phyloP scores from a whole-genome alignment of 345 rosid genomes.

The Ricinus communis region DNA sequence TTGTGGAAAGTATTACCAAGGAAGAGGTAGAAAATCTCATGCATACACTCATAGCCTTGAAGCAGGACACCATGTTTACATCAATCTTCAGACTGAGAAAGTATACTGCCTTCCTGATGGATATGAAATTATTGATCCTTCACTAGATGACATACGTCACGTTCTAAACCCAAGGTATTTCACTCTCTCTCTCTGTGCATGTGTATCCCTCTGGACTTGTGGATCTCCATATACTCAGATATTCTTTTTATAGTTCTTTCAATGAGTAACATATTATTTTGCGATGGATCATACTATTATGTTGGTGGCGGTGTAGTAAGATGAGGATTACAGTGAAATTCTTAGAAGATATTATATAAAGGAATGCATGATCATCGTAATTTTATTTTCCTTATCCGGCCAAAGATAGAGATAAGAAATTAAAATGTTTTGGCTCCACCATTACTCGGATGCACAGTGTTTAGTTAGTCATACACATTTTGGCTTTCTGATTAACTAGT shows the following conservation, averaged over 20 bases:
- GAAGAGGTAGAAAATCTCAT: slow-evolving; percentile 90
- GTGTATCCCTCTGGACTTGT: neutral
- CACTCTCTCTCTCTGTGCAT: neutral
- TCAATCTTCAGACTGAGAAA: slow-evolving; percentile 86
- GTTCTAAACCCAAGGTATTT: slow-evolving; percentile 97
- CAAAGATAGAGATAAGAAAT: neutral
- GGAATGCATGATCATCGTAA: too few species aligned
- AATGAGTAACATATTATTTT: neutral
- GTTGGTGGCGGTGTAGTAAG: too few species aligned
- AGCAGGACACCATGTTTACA: slow-evolving; percentile 93
- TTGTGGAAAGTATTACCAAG: slow-evolving; percentile 95
- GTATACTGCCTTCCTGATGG: slow-evolving; percentile 99
- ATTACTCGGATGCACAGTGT: neutral
- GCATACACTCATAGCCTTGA: slow-evolving; percentile 98
- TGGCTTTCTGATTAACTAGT: neutral
- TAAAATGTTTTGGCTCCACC: neutral
- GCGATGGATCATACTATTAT: too few species aligned
- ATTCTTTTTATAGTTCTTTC: neutral
- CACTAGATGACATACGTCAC: slow-evolving; percentile 91
- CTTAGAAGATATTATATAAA: too few species aligned
- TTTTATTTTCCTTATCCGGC: neutral
- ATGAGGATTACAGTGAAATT: too few species aligned
- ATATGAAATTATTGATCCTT: slow-evolving; percentile 91
- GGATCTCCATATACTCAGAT: neutral
- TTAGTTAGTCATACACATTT: neutral